Conservation (phyloP, 192 early-diverging fungal species). For the Obelidium mucronatum region DNA sequence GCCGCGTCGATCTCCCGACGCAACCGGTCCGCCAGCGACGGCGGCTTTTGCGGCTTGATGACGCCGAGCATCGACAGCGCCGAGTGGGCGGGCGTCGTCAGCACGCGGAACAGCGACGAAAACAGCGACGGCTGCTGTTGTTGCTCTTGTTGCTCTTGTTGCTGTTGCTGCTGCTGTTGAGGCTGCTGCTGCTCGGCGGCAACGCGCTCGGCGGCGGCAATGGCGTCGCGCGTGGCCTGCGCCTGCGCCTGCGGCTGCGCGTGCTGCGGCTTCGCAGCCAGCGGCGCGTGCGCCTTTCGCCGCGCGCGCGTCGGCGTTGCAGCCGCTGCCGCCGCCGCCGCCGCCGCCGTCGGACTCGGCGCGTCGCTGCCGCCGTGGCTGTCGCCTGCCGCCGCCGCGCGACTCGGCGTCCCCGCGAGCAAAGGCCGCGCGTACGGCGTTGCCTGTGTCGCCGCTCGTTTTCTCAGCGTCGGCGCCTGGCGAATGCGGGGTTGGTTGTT, state of each 20-base stretch:
- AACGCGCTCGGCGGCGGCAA: neutral
- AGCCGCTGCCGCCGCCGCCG: neutral
- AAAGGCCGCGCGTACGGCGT: neutral
- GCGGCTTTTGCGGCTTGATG: neutral
- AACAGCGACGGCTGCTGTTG: neutral
- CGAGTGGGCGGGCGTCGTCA: conserved; percentile 1
- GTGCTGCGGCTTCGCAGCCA: neutral
- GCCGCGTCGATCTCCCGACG: neutral
- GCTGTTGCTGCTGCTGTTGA: neutral
- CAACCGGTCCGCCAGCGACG: neutral
- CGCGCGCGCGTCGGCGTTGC: neutral
- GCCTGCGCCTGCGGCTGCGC: neutral
- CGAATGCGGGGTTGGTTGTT: no score
- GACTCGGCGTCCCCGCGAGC: neutral
- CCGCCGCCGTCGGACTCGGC: neutral
- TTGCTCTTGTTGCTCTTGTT: neutral
- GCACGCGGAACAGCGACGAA: conserved; percentile 8
- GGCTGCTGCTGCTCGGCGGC: neutral
- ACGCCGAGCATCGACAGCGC: neutral
- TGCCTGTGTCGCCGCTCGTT: neutral
- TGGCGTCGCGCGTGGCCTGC: neutral
- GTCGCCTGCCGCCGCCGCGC: no score
- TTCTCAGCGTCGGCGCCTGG: neutral
- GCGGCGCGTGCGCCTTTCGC: no score
- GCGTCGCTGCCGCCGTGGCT: no score